Conservation (phyloP, 345 rosid genomes). For the Euphorbia peplus region DNA sequence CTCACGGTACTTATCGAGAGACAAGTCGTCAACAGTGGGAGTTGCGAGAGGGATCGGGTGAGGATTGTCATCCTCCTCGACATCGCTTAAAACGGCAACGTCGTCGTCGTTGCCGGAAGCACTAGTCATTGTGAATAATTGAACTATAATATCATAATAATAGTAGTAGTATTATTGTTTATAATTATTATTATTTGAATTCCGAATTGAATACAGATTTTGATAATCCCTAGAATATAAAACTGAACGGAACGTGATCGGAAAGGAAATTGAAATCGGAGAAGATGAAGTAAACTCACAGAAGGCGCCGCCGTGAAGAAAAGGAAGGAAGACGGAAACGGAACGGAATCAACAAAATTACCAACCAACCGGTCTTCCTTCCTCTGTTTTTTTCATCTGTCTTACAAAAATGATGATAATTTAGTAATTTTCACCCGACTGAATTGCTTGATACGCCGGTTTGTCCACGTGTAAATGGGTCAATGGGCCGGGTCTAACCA, state of each 20-base stretch:
- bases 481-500: too few relatives aligned
- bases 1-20: constrained; percentile 55
- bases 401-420: background rate
- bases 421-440: too few relatives aligned
- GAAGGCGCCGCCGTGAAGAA: background rate
- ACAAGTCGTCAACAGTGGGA: constrained; percentile 40
- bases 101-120: constrained; percentile 58
- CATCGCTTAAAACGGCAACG: constrained; percentile 86
- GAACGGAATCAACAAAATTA: background rate
- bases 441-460: background rate
- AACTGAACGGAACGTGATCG: too few relatives aligned
- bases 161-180: too few relatives aligned
- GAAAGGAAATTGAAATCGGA: background rate
- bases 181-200: background rate
- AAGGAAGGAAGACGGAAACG: background rate
- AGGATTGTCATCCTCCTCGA: constrained; percentile 77
- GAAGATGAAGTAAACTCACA: too few relatives aligned
- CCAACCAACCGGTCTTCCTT: constrained; percentile 12
- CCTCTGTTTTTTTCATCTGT: background rate
- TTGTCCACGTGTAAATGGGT: too few relatives aligned
- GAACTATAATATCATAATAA: background rate
- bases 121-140: constrained; percentile 40
- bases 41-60: constrained; percentile 37
- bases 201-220: too few relatives aligned
- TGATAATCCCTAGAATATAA: constrained; percentile 1